Conservation (phyloP, 345 rosid genomes). For the Melaleuca alternifolia region DNA sequence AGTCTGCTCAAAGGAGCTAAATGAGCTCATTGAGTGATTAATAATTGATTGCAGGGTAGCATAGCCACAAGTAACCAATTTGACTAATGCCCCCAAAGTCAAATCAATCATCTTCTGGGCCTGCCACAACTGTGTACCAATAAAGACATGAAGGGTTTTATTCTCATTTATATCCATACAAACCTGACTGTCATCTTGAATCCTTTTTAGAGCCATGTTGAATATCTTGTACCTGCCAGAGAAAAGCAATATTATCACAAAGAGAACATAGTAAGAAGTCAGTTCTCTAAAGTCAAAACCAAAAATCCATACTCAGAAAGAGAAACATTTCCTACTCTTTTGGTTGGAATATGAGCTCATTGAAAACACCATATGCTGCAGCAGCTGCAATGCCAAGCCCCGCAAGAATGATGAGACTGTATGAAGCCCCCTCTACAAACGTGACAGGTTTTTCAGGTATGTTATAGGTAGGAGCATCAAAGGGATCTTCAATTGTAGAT, state of each 20-base stretch:
- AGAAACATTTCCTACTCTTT: slow-evolving; percentile 40
- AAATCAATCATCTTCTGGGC: background rate
- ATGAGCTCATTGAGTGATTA: background rate
- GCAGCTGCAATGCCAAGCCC: slow-evolving; percentile 94
- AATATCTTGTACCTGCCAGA: slow-evolving; percentile 69
- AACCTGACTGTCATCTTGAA: slow-evolving; percentile 93
- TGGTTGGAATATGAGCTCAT: slow-evolving; percentile 89
- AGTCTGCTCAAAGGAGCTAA: background rate
- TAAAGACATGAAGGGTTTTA: background rate
- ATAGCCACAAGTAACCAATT: background rate
- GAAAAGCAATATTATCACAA: background rate
- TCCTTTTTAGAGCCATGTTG: slow-evolving; percentile 76
- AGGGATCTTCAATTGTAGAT: slow-evolving; percentile 92
- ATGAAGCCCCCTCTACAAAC: slow-evolving; percentile 90
- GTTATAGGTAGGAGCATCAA: slow-evolving; percentile 86
- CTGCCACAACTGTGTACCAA: background rate
- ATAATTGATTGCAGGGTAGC: background rate
- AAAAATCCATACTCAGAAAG: background rate
- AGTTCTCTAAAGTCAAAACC: slow-evolving; percentile 1
- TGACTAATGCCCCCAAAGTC: background rate
- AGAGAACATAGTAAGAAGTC: background rate
- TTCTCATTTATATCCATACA: background rate
- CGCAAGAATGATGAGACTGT: slow-evolving; percentile 72
- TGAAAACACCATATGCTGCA: slow-evolving; percentile 82
- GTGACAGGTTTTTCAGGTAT: slow-evolving; percentile 95